Conservation (phyloP, 2,329 filamentous ascomycete species). For the Fusarium aywerte region DNA sequence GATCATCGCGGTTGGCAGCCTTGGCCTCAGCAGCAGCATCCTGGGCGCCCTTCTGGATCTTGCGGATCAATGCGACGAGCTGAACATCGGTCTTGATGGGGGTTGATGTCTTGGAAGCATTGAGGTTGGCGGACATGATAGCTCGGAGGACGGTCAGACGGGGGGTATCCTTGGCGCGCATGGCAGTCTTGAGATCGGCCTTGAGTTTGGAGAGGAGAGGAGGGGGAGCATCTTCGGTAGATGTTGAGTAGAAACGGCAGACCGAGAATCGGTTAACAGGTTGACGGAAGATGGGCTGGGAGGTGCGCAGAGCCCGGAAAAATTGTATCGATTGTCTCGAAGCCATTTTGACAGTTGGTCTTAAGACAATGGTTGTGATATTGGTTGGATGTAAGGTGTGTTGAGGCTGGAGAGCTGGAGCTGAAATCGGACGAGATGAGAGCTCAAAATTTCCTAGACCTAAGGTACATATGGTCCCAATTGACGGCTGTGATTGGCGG, state of each 20-base stretch:
- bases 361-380: not conserved
- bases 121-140: conserved; percentile 76
- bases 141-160: conserved; percentile 75
- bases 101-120: conserved; percentile 76
- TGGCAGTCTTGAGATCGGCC: conserved; percentile 71
- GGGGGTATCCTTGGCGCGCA: conserved; percentile 71
- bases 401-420: conserved; percentile 16
- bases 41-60: conserved; percentile 66
- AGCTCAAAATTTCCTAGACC: conserved; percentile 43
- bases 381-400: not conserved
- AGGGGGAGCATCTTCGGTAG: conserved; percentile 53
- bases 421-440: conserved; percentile 14
- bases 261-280: conserved; percentile 26
- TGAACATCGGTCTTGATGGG: conserved; percentile 78
- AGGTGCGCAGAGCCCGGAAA: conserved; percentile 42
- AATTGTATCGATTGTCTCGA: conserved; percentile 40
- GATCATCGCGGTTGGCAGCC: conserved; percentile 71
- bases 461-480: conserved; percentile 25
- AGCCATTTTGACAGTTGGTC: conserved; percentile 33
- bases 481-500: conserved; percentile 38
- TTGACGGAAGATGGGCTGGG: conserved; percentile 30
- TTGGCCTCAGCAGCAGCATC: conserved; percentile 73
- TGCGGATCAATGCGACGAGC: conserved; percentile 74
- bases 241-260: conserved; percentile 50
- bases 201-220: conserved; percentile 66